These are phyloP conservation scores for Trichoderma erinaceum DNA, from an alignment of 495 filamentous ascomycete genomes.

Conservation along the genomic window DNA sequence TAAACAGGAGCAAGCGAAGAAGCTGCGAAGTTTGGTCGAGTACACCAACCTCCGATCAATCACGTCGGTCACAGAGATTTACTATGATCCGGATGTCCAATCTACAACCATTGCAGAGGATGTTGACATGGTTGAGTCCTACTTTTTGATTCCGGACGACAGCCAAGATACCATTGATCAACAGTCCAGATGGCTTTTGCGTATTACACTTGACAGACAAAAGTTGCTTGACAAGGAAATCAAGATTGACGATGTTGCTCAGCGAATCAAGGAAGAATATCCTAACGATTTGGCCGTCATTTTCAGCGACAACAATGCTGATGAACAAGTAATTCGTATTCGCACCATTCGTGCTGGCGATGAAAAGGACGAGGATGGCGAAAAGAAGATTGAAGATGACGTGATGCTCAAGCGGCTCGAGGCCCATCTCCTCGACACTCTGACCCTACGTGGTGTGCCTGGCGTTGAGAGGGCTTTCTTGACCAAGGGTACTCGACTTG, in stretches of 20 bases:
- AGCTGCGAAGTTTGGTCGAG: conserved; percentile 79
- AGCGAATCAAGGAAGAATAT: conserved; percentile 79
- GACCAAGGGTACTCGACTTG: conserved; percentile 66
- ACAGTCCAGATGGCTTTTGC: conserved; percentile 92
- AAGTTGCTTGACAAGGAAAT: conserved; percentile 93
- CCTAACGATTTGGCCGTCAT: conserved; percentile 84
- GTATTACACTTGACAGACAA: conserved; percentile 86
- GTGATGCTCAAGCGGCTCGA: conserved; percentile 85
- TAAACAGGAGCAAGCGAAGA: conserved; percentile 75
- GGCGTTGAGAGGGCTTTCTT: conserved; percentile 90
- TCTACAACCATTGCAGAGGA: conserved; percentile 81
- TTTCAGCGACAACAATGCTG: conserved; percentile 96
- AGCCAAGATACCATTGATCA: conserved; percentile 58
- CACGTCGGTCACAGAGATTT: conserved; percentile 86
- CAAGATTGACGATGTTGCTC: conserved; percentile 86
- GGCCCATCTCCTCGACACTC: conserved; percentile 79
- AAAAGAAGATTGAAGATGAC: conserved; percentile 77
- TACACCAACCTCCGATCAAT: conserved; percentile 93
- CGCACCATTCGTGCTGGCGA: conserved; percentile 65
- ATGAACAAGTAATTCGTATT: conserved; percentile 89
- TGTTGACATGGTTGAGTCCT: conserved; percentile 89
- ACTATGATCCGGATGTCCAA: conserved; percentile 91
- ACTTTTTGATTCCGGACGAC: conserved; percentile 92
- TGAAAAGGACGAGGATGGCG: conserved; percentile 70
- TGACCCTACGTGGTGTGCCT: conserved; percentile 82